These are phyloP conservation scores for Ganoderma multipileum DNA, from an alignment of 1,284 basidiomycete species.

Conservation along the genomic window DNA sequence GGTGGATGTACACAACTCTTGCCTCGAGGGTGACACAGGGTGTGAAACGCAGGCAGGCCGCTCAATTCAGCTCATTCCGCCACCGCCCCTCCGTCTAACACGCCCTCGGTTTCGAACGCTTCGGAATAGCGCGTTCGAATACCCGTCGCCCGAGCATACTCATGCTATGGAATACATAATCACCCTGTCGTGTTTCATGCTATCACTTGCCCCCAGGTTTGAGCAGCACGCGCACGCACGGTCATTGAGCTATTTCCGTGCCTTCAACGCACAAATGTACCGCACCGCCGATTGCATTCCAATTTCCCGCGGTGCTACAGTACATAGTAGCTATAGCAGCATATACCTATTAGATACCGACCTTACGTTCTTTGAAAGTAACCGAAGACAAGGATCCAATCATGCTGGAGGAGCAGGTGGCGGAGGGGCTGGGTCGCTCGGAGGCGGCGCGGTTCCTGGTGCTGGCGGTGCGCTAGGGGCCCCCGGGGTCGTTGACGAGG, in stretches of 20 bases:
- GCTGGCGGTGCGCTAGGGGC: constrained; percentile 35
- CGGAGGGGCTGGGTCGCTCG: constrained; percentile 47
- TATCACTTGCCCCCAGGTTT: not conserved
- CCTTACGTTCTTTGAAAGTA: constrained; percentile 21
- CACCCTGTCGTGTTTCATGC: not conserved
- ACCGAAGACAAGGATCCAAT: constrained; percentile 12
- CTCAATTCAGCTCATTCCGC: not conserved
- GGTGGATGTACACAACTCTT: not conserved
- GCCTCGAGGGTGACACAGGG: not conserved
- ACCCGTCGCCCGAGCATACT: not conserved
- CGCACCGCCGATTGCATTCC: constrained; percentile 10
- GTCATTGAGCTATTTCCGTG: not conserved
- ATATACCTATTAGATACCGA: constrained; percentile 35
- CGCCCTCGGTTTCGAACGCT: not conserved
- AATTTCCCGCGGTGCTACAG: constrained; percentile 27
- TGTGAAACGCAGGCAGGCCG: not conserved
- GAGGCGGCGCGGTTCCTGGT: constrained; percentile 41
- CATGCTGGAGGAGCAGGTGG: constrained; percentile 43
- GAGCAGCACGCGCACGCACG: not conserved
- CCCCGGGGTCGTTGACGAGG: constrained; percentile 24
- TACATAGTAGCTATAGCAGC: constrained; percentile 32
- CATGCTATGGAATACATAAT: not conserved
- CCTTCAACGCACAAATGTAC: not conserved
- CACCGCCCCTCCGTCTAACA: not conserved
- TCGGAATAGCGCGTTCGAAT: not conserved